Evolutionary conservation across 306 rosid genomes (phyloP).

Genomic region (Cucurbita argyrosperma): DNA sequence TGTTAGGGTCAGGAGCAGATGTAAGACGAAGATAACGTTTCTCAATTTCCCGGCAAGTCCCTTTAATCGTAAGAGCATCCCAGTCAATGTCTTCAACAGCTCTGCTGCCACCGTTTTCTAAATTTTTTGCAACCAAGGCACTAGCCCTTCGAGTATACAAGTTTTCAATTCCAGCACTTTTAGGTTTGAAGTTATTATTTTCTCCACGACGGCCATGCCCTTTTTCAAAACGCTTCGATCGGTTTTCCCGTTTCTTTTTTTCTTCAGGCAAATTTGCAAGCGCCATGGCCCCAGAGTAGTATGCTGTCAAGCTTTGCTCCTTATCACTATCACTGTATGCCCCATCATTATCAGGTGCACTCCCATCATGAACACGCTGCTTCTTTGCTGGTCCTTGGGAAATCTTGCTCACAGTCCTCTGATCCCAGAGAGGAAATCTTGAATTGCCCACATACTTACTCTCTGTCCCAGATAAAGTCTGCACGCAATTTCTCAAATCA

Average conservation of each 20-base stretch:
- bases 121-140: constrained; percentile 59
- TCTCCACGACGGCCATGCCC: constrained; percentile 54
- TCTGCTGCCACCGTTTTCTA: constrained; percentile 61
- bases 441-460: constrained; percentile 34
- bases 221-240: constrained; percentile 84
- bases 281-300: constrained; percentile 59
- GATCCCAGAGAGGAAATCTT: constrained; percentile 38
- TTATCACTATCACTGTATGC: constrained; percentile 84
- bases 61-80: constrained; percentile 98
- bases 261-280: constrained; percentile 75
- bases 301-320: constrained; percentile 59
- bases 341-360: constrained; percentile 45
- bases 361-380: constrained; percentile 55
- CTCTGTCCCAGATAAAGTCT: constrained; percentile 49
- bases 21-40: constrained; percentile 93
- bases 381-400: constrained; percentile 54
- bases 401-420: constrained; percentile 37
- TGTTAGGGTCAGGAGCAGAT: constrained; percentile 93
- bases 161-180: constrained; percentile 51
- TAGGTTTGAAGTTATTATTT: constrained; percentile 39
- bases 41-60: constrained; percentile 95
- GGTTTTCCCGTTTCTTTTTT: constrained; percentile 81
- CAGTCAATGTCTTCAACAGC: constrained; percentile 99
- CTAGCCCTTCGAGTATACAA: constrained; percentile 48
- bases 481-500: constrained; percentile 10